Evolutionary conservation across 2,329 filamentous ascomycete genomes (phyloP).

Genomic region (Diplocarpon mali): DNA sequence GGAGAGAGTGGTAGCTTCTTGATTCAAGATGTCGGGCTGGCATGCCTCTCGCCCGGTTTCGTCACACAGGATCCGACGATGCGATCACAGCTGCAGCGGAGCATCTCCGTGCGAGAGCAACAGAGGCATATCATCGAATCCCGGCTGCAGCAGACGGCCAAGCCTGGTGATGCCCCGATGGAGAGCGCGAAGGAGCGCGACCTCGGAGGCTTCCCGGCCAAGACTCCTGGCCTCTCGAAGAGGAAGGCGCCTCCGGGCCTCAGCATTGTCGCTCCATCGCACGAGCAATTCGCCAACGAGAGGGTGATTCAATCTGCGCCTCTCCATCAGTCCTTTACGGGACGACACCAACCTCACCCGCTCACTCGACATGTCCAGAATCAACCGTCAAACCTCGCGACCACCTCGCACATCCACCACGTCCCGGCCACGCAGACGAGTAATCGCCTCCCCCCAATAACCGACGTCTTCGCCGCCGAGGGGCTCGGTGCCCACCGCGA

Average conservation of each 20-base stretch:
- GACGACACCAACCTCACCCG: conserved; percentile 68
- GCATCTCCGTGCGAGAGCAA: conserved; percentile 85
- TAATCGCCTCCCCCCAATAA: conserved; percentile 86
- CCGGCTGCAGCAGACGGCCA: conserved; percentile 76
- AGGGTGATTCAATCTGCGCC: conserved; percentile 95
- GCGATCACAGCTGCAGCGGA: conserved; percentile 90
- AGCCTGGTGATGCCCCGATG: conserved; percentile 56
- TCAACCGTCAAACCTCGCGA: conserved; percentile 71
- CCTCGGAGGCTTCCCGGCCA: conserved; percentile 34
- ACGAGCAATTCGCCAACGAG: conserved; percentile 85
- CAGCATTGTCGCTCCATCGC: conserved; percentile 89
- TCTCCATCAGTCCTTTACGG: conserved; percentile 88
- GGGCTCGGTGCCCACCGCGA: conserved; percentile 54
- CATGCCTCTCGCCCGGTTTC: conserved; percentile 91
- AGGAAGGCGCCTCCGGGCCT: conserved; percentile 80
- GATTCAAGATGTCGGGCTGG: conserved; percentile 87
- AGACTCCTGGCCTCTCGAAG: conserved; percentile 63
- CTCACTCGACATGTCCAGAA: conserved; percentile 69
- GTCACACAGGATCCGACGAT: conserved; percentile 93
- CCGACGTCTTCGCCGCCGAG: conserved; percentile 82
- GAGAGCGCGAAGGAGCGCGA: conserved; percentile 45
- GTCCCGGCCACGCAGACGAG: conserved; percentile 77
- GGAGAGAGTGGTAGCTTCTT: conserved; percentile 55
- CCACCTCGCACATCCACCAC: conserved; percentile 84
- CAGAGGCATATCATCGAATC: conserved; percentile 93